Evolutionary conservation across 805 yeast species (phyloP), one percentile per base, ranked within the genome.

Genomic region (Saccharomyces mikatae): DNA sequence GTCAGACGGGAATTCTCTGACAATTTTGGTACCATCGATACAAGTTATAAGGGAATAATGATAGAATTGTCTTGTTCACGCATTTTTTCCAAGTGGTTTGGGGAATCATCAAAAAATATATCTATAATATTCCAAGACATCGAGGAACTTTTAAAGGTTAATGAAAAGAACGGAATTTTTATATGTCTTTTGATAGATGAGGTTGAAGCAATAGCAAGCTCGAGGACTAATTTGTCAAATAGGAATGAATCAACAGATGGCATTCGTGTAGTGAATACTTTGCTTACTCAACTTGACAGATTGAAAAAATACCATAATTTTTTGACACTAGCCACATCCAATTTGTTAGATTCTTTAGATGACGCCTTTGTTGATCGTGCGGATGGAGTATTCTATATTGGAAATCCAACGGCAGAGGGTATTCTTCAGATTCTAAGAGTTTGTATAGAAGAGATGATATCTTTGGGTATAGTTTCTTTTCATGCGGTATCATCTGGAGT

Each of bases 71-170:
- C 76, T 1, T 75, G 79, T 53, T 72, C 77, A 6, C 66, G 69
- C 41, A 61, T 77, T 1, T 75, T 76, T 52, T 76, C 80, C 3
- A 68, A 75, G 56, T 77, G 78, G 74, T 71, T 73, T 57, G 79
- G 79, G 5, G 79, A 77, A 57, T 73, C 78, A 28, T 72, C 79
- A 4, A 75, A 73, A 52, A 74, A 75, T 50, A 58, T 77, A 14
- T 70, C 69, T 24, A 53, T 55, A 11, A 57, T 77, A 21, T 76
- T 77, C 52, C 61, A 64, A 14, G 72, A 71, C 30, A 57, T 76
- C 4, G 70, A 66, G 52, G 52, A 52, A 0, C 30, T 74, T 26
- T 52, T 71, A 21, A 53, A 55, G 47, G 51, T 51, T 4, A 56
- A 55, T 13, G 48, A 55, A 21, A 50, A 62, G 10, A 49, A 58